phyloP scores from a whole-genome alignment of 2,329 filamentous ascomycete genomes.

The Paecilomyces sp. region DNA sequence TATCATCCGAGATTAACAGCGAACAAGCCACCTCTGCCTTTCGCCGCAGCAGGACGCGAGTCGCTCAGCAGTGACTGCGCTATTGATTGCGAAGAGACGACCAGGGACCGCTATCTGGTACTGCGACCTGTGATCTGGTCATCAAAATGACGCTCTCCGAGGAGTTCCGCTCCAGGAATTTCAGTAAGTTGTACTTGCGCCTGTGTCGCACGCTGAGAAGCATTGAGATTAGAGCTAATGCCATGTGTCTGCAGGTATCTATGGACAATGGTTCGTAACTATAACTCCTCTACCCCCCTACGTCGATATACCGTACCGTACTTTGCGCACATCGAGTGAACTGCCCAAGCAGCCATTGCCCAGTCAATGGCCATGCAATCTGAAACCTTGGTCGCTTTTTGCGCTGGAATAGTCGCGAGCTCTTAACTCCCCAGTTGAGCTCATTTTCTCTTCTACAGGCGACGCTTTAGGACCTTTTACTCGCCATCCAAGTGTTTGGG shows the following conservation, averaged over 20 bases:
- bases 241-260: slow-evolving; percentile 48
- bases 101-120: not conserved
- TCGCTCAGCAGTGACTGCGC: not conserved
- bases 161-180: slow-evolving; percentile 59
- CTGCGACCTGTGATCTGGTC: not conserved
- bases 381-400: not conserved
- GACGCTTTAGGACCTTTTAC: not conserved
- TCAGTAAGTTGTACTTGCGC: slow-evolving; percentile 45
- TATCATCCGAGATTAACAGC: not conserved
- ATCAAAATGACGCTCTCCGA: slow-evolving; percentile 52
- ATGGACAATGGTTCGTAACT: slow-evolving; percentile 57
- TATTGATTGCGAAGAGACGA: not conserved
- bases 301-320: not conserved
- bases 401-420: not conserved
- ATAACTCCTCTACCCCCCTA: not conserved
- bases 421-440: not conserved
- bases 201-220: slow-evolving; percentile 5
- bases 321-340: not conserved
- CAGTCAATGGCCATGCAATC: not conserved
- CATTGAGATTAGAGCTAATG: slow-evolving; percentile 1
- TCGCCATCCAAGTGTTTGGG: not conserved
- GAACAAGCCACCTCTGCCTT: not conserved
- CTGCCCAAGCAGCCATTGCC: not conserved
- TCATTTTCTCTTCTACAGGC: not conserved
- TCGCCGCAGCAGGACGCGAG: not conserved